These are phyloP conservation scores for Lactifluus pinguis DNA, from an alignment of 768 basidiomycete genomes.

Conservation along the genomic window DNA sequence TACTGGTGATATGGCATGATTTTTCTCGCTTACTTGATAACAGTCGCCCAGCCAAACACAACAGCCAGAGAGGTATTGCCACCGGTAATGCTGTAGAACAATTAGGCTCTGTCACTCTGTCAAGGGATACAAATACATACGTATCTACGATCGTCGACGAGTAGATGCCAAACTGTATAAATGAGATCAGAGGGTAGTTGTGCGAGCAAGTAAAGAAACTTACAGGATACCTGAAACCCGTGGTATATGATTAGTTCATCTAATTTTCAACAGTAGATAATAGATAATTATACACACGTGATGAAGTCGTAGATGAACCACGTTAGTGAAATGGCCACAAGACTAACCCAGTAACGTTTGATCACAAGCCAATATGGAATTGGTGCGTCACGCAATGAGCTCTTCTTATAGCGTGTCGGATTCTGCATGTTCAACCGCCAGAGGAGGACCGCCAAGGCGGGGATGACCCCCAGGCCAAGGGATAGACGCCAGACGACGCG, in stretches of 20 bases:
- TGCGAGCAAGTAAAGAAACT: constrained; percentile 22
- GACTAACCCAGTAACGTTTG: constrained; percentile 68
- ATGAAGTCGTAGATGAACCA: constrained; percentile 89
- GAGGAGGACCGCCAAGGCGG: constrained; percentile 70
- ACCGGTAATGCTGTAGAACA: constrained; percentile 46
- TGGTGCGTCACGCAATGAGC: constrained; percentile 65
- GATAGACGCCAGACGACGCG: constrained; percentile 83
- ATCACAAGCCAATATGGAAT: constrained; percentile 75
- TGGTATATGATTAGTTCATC: background rate
- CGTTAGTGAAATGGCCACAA: constrained; percentile 64
- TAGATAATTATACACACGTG: constrained; percentile 34
- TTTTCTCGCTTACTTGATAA: constrained; percentile 55
- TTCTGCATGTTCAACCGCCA: constrained; percentile 86
- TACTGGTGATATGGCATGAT: constrained; percentile 27
- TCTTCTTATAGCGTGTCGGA: constrained; percentile 60
- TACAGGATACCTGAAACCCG: constrained; percentile 48
- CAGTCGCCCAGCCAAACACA: constrained; percentile 76
- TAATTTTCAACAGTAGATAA: background rate
- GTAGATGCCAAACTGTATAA: constrained; percentile 63
- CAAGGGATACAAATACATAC: constrained; percentile 28
- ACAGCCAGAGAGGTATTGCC: constrained; percentile 40
- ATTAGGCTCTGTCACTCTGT: background rate
- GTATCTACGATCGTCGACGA: constrained; percentile 65
- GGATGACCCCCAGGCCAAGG: constrained; percentile 74
- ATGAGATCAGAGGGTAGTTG: background rate